Evolutionary conservation across 306 rosid genomes (phyloP).

Genomic region (Abrus pulchellus): DNA sequence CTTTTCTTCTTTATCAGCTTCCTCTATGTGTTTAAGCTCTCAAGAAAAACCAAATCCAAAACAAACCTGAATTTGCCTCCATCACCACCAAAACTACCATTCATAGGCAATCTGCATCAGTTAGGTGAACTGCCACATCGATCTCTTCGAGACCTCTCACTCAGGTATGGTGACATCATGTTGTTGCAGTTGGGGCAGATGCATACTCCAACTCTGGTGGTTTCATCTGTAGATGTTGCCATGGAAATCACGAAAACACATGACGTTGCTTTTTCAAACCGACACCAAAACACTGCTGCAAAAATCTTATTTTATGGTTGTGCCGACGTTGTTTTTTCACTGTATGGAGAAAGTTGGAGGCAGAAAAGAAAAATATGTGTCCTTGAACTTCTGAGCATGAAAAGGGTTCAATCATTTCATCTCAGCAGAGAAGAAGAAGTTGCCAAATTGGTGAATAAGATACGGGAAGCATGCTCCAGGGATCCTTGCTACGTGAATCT

Average conservation of each 20-base stretch:
- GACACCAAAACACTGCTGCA: slow-evolving; percentile 35
- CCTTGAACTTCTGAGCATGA: slow-evolving; percentile 34
- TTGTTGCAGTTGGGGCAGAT: slow-evolving; percentile 46
- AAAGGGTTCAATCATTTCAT: slow-evolving; percentile 33
- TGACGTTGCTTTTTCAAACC: slow-evolving; percentile 25
- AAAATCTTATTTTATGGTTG: slow-evolving; percentile 40
- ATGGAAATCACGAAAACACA: slow-evolving; percentile 40
- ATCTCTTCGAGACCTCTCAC: slow-evolving; percentile 32
- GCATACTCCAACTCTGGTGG: slow-evolving; percentile 37
- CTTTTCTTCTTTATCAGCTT: not conserved
- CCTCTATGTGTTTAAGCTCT: not conserved
- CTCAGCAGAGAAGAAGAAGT: slow-evolving; percentile 44
- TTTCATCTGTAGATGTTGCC: slow-evolving; percentile 42
- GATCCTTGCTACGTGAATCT: slow-evolving; percentile 34
- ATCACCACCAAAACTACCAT: slow-evolving; percentile 48
- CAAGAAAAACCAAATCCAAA: slow-evolving; percentile 35
- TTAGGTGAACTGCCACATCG: slow-evolving; percentile 49
- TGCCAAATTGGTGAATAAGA: slow-evolving; percentile 29
- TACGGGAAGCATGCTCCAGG: slow-evolving; percentile 1
- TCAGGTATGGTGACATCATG: slow-evolving; percentile 42
- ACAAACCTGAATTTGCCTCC: slow-evolving; percentile 29
- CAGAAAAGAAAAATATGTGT: slow-evolving; percentile 44
- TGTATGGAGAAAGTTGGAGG: slow-evolving; percentile 47
- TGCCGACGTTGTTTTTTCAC: not conserved
- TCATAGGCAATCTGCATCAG: slow-evolving; percentile 55